phyloP scores from a whole-genome alignment of 352 stramenopile genomes.

The Pythium oligandrum region DNA sequence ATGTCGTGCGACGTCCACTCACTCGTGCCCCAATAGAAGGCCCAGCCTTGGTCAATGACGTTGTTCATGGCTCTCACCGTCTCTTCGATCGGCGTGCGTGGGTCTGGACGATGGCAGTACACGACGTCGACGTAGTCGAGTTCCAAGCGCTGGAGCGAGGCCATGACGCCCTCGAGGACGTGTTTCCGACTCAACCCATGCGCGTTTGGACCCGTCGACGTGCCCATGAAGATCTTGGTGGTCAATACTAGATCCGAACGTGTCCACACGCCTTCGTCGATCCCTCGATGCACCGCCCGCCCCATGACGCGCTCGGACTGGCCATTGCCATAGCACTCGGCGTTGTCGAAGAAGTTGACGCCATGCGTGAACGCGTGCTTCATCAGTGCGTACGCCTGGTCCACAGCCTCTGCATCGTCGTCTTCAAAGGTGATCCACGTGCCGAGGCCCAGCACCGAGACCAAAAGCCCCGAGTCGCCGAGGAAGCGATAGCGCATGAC shows the following conservation, averaged over 20 bases:
- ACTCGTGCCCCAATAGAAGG: slow-evolving; percentile 47
- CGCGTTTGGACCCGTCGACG: slow-evolving; percentile 20
- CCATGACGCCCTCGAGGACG: slow-evolving; percentile 38
- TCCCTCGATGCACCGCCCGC: slow-evolving; percentile 17
- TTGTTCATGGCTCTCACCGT: slow-evolving; percentile 47
- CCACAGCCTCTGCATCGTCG: not conserved
- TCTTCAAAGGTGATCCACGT: slow-evolving; percentile 9
- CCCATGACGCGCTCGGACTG: slow-evolving; percentile 30
- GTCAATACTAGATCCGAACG: slow-evolving; percentile 48
- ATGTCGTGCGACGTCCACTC: slow-evolving; percentile 46
- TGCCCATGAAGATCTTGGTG: slow-evolving; percentile 57
- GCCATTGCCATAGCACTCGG: slow-evolving; percentile 30
- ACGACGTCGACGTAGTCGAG: slow-evolving; percentile 43
- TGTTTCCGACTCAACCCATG: slow-evolving; percentile 35
- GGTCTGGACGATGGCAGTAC: slow-evolving; percentile 31
- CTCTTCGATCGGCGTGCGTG: slow-evolving; percentile 34
- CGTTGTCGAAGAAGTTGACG: slow-evolving; percentile 59
- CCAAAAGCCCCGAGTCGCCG: slow-evolving; percentile 17
- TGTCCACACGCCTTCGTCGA: slow-evolving; percentile 17
- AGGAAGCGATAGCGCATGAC: slow-evolving; percentile 21
- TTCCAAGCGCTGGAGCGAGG: slow-evolving; percentile 34
- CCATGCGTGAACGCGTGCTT: slow-evolving; percentile 25
- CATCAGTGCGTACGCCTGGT: slow-evolving; percentile 25
- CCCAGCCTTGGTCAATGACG: slow-evolving; percentile 34
- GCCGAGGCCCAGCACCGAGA: slow-evolving; percentile 14